phyloP scores from a whole-genome alignment of 768 basidiomycete genomes.

The Leccinum pellstonianum region DNA sequence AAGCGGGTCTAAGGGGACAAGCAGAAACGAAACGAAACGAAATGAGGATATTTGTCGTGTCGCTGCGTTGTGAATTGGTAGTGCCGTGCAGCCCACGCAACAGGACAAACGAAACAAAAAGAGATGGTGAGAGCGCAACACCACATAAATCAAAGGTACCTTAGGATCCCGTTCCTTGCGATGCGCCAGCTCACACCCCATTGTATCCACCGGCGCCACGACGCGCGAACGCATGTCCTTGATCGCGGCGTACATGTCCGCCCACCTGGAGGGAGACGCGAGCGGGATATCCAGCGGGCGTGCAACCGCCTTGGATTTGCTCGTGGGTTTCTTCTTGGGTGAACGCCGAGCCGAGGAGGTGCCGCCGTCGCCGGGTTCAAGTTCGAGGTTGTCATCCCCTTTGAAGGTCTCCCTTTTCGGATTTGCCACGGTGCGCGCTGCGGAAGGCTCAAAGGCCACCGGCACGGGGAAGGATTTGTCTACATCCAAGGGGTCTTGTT shows the following conservation, averaged over 20 bases:
- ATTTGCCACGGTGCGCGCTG: not conserved
- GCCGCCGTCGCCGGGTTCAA: not conserved
- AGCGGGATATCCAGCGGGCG: constrained; percentile 59
- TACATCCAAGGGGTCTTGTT: constrained; percentile 19
- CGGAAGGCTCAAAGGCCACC: not conserved
- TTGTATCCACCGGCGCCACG: constrained; percentile 87
- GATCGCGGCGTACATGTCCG: constrained; percentile 67
- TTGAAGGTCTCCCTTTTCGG: not conserved
- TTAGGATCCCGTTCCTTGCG: constrained; percentile 60
- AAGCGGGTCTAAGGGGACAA: not conserved
- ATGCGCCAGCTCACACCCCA: constrained; percentile 82
- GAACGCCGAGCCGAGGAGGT: not conserved
- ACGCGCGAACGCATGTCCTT: constrained; percentile 71
- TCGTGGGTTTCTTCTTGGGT: constrained; percentile 35
- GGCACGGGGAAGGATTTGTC: not conserved
- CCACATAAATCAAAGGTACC: constrained; percentile 37
- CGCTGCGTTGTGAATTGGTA: not conserved
- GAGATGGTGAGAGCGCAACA: not conserved
- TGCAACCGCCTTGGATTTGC: constrained; percentile 57
- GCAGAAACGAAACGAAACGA: not conserved
- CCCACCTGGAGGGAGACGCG: constrained; percentile 66
- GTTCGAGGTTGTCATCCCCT: not conserved
- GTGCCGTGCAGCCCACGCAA: not conserved
- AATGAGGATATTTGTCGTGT: not conserved
- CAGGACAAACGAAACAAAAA: too few relatives aligned